Base-by-base conservation (phyloP, 805 yeast species). In the Debaryomyces tyrocola region DNA sequence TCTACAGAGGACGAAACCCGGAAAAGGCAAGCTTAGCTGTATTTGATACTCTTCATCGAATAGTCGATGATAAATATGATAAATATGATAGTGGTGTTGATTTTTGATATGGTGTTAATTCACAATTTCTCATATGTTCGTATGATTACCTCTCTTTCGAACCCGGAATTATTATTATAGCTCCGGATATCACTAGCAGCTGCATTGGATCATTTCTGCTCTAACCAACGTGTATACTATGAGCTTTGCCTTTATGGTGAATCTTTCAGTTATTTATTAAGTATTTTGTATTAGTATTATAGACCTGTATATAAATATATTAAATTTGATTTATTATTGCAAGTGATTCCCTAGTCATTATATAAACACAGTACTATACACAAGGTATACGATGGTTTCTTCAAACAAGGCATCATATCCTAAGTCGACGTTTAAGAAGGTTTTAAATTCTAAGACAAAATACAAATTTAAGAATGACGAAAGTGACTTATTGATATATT, bases 401-500 rank as follows among this genome's bases (percentile, higher is more conserved):
- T 18, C 24, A 15, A 39, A 20, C 18, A 31, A 34, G 14, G 27
- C 41, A 44, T 21, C 47, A 10, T 48, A 44, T 40, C 53, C 49
- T 28, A 48, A 50, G 8, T 14, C 52, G n/a, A 37, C 40, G 15
- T 53, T 64, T 37, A 59, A 58, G 39, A 43, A 54, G 35, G 51
- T 56, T 2, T 46, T 68, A 17, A 59, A 54, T 40, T 40, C 53
- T 14, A 56, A 57, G 37, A 52, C 65, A 4, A 50, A 44, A 2
- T 39, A 54, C 24, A 31, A 52, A 6, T 42, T 72, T 12, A 61
- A 63, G 29, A 67, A 66, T 18, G 80, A 75, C 49, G 66, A 68
- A 40, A 57, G 73, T 17, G 79, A 74, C 53, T 47, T 74, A 40
- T 55, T 81, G 44, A 53, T 80, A 17, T 73, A 78, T 44, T 54